These are phyloP conservation scores for Sordariomycetes sp. DNA, from an alignment of 2,329 filamentous ascomycete species.

Conservation along the genomic window DNA sequence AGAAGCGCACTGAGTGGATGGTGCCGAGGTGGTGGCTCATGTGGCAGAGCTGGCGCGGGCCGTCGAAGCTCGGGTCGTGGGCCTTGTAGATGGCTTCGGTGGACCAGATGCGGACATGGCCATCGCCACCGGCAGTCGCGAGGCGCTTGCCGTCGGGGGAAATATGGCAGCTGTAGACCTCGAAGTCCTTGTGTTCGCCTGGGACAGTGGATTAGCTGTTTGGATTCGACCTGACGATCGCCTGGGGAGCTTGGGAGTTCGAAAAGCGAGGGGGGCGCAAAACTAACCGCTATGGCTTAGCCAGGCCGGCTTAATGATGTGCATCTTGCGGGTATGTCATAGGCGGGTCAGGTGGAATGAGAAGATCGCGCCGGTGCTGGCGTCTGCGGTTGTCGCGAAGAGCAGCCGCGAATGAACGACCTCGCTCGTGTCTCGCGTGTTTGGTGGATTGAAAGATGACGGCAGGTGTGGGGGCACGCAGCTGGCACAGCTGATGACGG, in stretches of 20 bases:
- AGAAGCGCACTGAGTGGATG: conserved; percentile 95
- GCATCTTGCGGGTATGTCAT: conserved; percentile 39
- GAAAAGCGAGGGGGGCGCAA: neutral
- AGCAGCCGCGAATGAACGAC: neutral
- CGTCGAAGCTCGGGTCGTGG: conserved; percentile 57
- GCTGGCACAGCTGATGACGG: neutral
- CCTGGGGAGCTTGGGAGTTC: conserved; percentile 1
- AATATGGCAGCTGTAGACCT: conserved; percentile 96
- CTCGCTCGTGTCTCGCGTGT: neutral
- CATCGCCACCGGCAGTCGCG: conserved; percentile 92
- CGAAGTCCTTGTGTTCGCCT: conserved; percentile 91
- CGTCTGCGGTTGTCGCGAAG: neutral
- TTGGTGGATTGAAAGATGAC: neutral
- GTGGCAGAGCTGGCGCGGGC: conserved; percentile 87
- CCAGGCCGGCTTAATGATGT: conserved; percentile 91
- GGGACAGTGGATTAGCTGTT: neutral
- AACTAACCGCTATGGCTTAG: conserved; percentile 69
- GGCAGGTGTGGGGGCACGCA: neutral
- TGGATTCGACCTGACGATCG: conserved; percentile 17
- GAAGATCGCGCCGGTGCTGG: neutral
- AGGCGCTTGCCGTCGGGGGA: conserved; percentile 88
- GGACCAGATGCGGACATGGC: conserved; percentile 95
- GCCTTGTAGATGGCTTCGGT: conserved; percentile 86
- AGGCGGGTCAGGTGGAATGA: neutral
- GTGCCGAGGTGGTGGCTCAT: conserved; percentile 98